Base-by-base conservation (phyloP, 1,284 basidiomycete genomes). In the Cutaneotrichosporon cyanovorans region DNA sequence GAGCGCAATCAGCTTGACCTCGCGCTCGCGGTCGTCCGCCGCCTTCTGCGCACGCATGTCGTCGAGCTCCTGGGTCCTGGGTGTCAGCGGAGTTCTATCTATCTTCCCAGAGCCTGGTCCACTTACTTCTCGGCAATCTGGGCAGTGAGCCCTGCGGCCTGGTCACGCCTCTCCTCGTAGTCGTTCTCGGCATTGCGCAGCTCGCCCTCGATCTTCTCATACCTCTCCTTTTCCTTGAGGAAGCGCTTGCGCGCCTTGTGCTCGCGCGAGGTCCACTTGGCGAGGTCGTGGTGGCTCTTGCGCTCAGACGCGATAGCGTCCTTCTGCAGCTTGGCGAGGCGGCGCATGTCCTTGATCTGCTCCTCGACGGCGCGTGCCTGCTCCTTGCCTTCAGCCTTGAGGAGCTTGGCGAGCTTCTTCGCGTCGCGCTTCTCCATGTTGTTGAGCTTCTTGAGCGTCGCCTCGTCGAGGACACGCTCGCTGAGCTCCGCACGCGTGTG, bases 11-110 rank as follows among this genome's bases (percentile, higher is more conserved):
- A 71, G 49, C 57, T 73, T 73, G 57, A 69, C 66, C 42, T 67
- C 69, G 32, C 73, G 57, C 56, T 74, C 74, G 38, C 72, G 67
- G 53, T 74, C 73, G 54, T 74, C 73, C 5, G 70, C 71, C 18
- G 71, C 72, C 64, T 74, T 74, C 45, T 70, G 67, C 14, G 62
- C 66, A 45, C 72, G 58, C 28, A 74, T 50, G 49, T 73, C 68
- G 49, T 75, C 73, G 32, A 74, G 62, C 47, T 75, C 73, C 49
- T 69, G 61, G 10, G 67, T 69, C 59, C 73, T 68, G 47, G 15
- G 18, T 37, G 42, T 40, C 23, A 43, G 42, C 38, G n/a, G n/a
- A n/a, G n/a, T 14, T n/a, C n/a, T 18, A 6, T 11, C 35, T 12
- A 19, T 20, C 18, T 21, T 22, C 40, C 37, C 22, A n/a, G n/a